Conservation (phyloP, 129 eudicot genomes). For the Pittosporum tobira region DNA sequence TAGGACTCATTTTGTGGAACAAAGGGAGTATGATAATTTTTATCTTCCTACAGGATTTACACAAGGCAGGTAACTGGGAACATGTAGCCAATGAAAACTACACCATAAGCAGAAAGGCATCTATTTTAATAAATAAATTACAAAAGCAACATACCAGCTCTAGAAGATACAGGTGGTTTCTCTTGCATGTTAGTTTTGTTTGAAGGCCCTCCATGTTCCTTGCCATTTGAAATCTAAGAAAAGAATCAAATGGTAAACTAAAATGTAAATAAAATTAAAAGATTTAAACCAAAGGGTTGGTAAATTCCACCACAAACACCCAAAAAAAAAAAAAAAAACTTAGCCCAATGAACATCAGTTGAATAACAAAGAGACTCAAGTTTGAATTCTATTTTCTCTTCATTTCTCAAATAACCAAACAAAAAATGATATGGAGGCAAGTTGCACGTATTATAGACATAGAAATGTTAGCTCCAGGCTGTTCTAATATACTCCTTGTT, state of each 20-base stretch:
- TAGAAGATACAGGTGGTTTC: slow-evolving; percentile 24
- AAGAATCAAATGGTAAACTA: too few species aligned
- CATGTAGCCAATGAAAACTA: background rate
- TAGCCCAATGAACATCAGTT: background rate
- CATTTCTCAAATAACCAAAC: slow-evolving; percentile 14
- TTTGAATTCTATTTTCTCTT: background rate
- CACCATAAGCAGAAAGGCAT: background rate
- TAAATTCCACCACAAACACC: too few species aligned
- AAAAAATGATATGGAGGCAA: background rate
- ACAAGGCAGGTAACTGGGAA: background rate
- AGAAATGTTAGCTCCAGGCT: too few species aligned
- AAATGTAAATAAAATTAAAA: too few species aligned
- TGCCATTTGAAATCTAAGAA: slow-evolving; percentile 22
- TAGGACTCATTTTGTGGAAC: too few species aligned
- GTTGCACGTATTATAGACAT: too few species aligned
- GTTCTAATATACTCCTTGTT: too few species aligned
- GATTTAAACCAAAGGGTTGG: too few species aligned
- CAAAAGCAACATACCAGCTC: slow-evolving; percentile 13
- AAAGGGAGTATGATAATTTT: too few species aligned
- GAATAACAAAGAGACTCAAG: background rate
- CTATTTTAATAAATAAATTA: background rate
- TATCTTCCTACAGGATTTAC: background rate
- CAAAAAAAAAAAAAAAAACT: too few species aligned
- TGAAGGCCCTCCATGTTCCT: slow-evolving; percentile 13
- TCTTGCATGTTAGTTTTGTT: slow-evolving; percentile 17